phyloP scores from a whole-genome alignment of 2,329 filamentous ascomycete species.

The Ophiostoma sp. region DNA sequence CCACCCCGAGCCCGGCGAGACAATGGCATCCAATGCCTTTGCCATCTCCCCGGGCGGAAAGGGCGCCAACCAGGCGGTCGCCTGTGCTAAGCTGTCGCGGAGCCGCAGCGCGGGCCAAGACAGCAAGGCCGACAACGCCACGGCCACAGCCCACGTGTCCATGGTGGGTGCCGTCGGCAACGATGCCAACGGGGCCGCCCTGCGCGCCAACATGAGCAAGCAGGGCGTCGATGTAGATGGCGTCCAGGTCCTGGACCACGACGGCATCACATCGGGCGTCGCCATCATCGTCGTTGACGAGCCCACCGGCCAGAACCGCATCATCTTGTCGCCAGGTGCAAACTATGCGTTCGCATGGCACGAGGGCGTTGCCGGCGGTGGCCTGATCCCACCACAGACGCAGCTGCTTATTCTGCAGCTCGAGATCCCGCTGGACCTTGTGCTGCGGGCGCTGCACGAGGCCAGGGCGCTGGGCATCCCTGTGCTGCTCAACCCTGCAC shows the following conservation, averaged over 20 bases:
- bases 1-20: slow-evolving; percentile 79
- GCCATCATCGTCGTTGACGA: slow-evolving; percentile 73
- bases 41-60: slow-evolving; percentile 82
- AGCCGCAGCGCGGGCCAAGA: slow-evolving; percentile 33
- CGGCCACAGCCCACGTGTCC: slow-evolving; percentile 44
- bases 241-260: slow-evolving; percentile 40
- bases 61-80: slow-evolving; percentile 91
- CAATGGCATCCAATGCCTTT: slow-evolving; percentile 73
- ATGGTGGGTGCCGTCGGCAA: slow-evolving; percentile 72
- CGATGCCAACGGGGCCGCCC: slow-evolving; percentile 58
- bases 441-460: slow-evolving; percentile 45
- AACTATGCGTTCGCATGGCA: slow-evolving; percentile 49
- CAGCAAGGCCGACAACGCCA: slow-evolving; percentile 33
- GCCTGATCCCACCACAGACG: slow-evolving; percentile 36
- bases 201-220: slow-evolving; percentile 52
- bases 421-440: slow-evolving; percentile 51
- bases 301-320: slow-evolving; percentile 67
- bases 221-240: slow-evolving; percentile 58
- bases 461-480: slow-evolving; percentile 39
- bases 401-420: slow-evolving; percentile 55
- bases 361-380: slow-evolving; percentile 34
- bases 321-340: slow-evolving; percentile 66
- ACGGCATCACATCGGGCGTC: slow-evolving; percentile 59
- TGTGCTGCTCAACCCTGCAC: slow-evolving; percentile 67
- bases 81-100: slow-evolving; percentile 74